Conservation (phyloP, 164 flowering plant species). For the Vitis cinerea region DNA sequence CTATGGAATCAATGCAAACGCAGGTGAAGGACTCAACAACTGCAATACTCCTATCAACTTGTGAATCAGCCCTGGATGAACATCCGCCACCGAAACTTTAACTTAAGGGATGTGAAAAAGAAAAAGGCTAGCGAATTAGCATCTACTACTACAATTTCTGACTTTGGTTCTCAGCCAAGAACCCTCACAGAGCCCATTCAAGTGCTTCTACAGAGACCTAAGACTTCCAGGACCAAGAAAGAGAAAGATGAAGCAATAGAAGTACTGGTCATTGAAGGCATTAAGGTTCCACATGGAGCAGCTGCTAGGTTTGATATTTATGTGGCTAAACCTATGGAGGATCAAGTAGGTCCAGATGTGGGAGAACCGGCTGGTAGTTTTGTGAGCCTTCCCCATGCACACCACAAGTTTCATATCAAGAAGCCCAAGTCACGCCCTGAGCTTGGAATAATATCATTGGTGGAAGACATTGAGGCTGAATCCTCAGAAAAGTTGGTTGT, state of each 20-base stretch:
- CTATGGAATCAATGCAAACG: background rate
- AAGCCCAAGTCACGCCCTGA: background rate
- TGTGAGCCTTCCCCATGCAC: slow-evolving; percentile 13
- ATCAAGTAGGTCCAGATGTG: slow-evolving; percentile 1
- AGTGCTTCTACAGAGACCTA: slow-evolving; percentile 8
- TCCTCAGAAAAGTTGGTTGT: slow-evolving; percentile 10
- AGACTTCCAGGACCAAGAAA: slow-evolving; percentile 1
- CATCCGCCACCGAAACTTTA: background rate
- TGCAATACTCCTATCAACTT: slow-evolving; percentile 12
- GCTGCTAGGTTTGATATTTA: slow-evolving; percentile 13
- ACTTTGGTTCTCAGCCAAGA: slow-evolving; percentile 11
- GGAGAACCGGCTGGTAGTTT: slow-evolving; percentile 21
- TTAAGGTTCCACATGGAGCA: background rate
- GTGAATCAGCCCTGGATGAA: slow-evolving; percentile 10
- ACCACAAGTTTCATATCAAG: background rate
- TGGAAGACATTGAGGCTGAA: slow-evolving; percentile 21
- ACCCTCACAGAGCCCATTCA: slow-evolving; percentile 4
- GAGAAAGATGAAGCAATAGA: slow-evolving; percentile 17
- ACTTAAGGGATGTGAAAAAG: background rate
- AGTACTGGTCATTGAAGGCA: slow-evolving; percentile 11
- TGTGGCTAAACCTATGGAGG: slow-evolving; percentile 10
- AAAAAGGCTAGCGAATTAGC: background rate
- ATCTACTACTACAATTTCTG: background rate
- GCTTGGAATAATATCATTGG: slow-evolving; percentile 14
- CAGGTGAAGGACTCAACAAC: slow-evolving; percentile 19